phyloP scores from a whole-genome alignment of 805 yeast species.

The Pichia deserticola region DNA sequence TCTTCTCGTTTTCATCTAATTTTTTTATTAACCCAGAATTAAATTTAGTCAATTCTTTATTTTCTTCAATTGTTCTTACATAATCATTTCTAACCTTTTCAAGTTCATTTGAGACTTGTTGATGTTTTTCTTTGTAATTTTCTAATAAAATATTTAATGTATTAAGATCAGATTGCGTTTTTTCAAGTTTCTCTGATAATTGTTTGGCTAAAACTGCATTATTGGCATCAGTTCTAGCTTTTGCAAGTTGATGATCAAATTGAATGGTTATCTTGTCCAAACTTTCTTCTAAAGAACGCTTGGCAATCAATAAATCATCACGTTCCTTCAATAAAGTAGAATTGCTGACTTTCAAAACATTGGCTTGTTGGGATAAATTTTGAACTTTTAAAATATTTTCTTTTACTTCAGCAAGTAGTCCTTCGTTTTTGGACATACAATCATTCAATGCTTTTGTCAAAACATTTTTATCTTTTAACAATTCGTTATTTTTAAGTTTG shows the following conservation, averaged over 20 bases:
- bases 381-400: conserved; percentile 40
- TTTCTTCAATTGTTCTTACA: conserved; percentile 57
- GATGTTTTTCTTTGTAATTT: conserved; percentile 18
- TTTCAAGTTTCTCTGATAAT: conserved; percentile 30
- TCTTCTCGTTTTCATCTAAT: conserved; percentile 39
- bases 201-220: conserved; percentile 25
- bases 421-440: conserved; percentile 38
- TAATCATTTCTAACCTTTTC: conserved; percentile 43
- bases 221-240: conserved; percentile 25
- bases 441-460: conserved; percentile 34
- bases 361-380: conserved; percentile 44
- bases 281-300: conserved; percentile 38
- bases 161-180: conserved; percentile 26
- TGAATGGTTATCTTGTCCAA: conserved; percentile 35
- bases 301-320: conserved; percentile 47
- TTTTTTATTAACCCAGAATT: conserved; percentile 44
- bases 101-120: conserved; percentile 11
- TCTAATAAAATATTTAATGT: conserved; percentile 26
- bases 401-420: conserved; percentile 33
- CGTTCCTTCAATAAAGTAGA: conserved; percentile 58
- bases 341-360: conserved; percentile 49
- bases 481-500: conserved; percentile 31
- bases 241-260: conserved; percentile 30
- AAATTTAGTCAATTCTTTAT: conserved; percentile 50
- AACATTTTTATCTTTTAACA: conserved; percentile 36